Conservation (phyloP, 208 protist genomes). For the Endotrypanum monterogeii region DNA sequence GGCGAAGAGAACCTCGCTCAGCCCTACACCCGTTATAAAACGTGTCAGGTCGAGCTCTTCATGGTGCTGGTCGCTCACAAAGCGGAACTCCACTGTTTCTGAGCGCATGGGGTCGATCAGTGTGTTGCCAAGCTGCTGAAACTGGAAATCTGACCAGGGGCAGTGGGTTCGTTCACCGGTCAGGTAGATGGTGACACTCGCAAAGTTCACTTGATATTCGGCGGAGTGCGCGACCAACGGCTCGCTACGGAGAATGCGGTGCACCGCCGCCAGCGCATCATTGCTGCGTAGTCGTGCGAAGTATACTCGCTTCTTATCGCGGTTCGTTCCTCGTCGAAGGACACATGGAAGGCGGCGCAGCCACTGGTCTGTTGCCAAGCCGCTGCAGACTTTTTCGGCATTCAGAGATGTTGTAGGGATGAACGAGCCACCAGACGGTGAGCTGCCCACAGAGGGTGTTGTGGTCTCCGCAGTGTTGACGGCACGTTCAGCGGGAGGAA, state of each 20-base stretch:
- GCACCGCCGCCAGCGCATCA: constrained; percentile 50
- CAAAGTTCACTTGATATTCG: constrained; percentile 84
- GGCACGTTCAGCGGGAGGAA: constrained; percentile 1
- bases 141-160: constrained; percentile 30
- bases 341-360: constrained; percentile 65
- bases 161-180: constrained; percentile 28
- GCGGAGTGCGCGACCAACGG: constrained; percentile 41
- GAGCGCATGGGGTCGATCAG: constrained; percentile 50
- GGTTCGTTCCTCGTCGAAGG: constrained; percentile 71
- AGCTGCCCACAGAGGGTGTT: background rate
- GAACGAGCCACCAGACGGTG: background rate
- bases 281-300: constrained; percentile 63
- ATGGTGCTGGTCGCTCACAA: constrained; percentile 34
- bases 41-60: constrained; percentile 58
- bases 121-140: constrained; percentile 28
- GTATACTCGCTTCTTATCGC: constrained; percentile 78
- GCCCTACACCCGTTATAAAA: constrained; percentile 18
- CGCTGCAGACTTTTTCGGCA: constrained; percentile 10
- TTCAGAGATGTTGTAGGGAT: constrained; percentile 17
- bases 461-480: background rate
- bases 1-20: constrained; percentile 29
- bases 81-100: constrained; percentile 62
- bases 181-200: constrained; percentile 54
- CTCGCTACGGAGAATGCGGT: constrained; percentile 36
- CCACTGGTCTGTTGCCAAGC: constrained; percentile 25